Conservation (phyloP, 2,329 filamentous ascomycete species). For the Xylaria hypoxylon region DNA sequence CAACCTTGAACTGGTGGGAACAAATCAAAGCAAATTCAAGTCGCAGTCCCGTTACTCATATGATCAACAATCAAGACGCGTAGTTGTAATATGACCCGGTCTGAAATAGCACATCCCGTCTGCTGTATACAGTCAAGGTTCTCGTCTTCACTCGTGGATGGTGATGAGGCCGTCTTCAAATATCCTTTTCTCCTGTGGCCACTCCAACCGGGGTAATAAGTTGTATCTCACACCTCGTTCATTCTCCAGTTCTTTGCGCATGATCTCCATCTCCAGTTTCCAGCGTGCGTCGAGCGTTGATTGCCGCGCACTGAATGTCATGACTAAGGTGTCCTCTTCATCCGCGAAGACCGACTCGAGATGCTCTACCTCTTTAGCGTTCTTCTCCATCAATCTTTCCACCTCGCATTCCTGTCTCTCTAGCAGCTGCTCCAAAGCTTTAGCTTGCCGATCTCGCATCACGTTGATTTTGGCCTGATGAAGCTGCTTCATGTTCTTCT, state of each 20-base stretch:
- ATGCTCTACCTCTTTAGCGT: slow-evolving; percentile 61
- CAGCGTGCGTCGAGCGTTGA: slow-evolving; percentile 62
- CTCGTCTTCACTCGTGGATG: slow-evolving; percentile 39
- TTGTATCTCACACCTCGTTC: slow-evolving; percentile 59
- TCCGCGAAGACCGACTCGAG: slow-evolving; percentile 60
- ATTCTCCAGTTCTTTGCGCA: slow-evolving; percentile 64
- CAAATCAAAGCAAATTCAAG: slow-evolving; percentile 33
- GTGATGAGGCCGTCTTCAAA: slow-evolving; percentile 42
- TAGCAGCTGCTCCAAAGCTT: slow-evolving; percentile 69
- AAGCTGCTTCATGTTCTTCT: slow-evolving; percentile 68
- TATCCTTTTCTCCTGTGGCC: slow-evolving; percentile 53
- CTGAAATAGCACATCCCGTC: background rate
- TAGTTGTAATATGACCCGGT: background rate
- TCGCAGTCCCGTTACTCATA: slow-evolving; percentile 13
- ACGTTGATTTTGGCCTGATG: slow-evolving; percentile 73
- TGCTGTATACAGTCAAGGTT: background rate
- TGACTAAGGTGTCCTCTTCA: slow-evolving; percentile 63
- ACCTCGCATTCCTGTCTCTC: slow-evolving; percentile 66
- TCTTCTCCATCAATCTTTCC: slow-evolving; percentile 58
- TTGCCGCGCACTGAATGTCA: slow-evolving; percentile 60
- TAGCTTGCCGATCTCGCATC: slow-evolving; percentile 72
- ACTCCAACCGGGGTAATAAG: slow-evolving; percentile 54
- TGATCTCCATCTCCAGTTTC: slow-evolving; percentile 64
- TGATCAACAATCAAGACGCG: slow-evolving; percentile 6
- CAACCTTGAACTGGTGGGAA: slow-evolving; percentile 25